Percentiles rank a stretch among this genome's conserved stretches.
Evolutionary conservation across 106 monocot genomes (phyloP).

Genomic region (Ottelia alismoides): DNA sequence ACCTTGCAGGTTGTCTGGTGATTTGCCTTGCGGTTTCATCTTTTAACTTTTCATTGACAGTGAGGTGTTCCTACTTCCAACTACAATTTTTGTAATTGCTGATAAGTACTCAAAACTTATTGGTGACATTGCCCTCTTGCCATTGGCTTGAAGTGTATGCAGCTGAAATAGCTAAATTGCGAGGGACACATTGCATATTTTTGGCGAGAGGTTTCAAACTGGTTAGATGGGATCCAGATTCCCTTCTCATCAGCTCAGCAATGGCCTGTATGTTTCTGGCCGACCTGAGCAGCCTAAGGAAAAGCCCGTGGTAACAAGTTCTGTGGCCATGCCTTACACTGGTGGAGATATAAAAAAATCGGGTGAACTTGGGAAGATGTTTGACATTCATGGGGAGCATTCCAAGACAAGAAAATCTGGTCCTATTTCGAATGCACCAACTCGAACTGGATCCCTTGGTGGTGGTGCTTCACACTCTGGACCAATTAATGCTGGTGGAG

Average conservation of each 20-base stretch:
- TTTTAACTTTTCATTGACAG: too few relatives aligned
- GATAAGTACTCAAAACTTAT: too few relatives aligned
- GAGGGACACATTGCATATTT: too few relatives aligned
- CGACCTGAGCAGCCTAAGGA: slow-evolving; percentile 26
- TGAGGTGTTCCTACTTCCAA: too few relatives aligned
- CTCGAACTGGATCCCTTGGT: slow-evolving; percentile 25
- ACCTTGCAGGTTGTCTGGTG: too few relatives aligned
- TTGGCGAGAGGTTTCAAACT: too few relatives aligned
- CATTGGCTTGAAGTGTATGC: too few relatives aligned
- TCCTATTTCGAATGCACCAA: slow-evolving; percentile 19
- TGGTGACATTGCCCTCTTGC: too few relatives aligned
- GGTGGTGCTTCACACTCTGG: slow-evolving; percentile 24
- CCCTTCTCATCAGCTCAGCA: slow-evolving; percentile 30
- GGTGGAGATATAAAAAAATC: slow-evolving; percentile 31
- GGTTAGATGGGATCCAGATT: slow-evolving; percentile 32
- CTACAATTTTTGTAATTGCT: too few relatives aligned
- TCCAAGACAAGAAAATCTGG: slow-evolving; percentile 28
- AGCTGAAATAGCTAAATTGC: too few relatives aligned
- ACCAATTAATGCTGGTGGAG: slow-evolving; percentile 7
- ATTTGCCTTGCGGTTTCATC: too few relatives aligned
- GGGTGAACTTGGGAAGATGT: slow-evolving; percentile 30
- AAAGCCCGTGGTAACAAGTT: slow-evolving; percentile 13
- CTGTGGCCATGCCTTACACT: slow-evolving; percentile 21
- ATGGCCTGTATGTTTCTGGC: slow-evolving; percentile 27
- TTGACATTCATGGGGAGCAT: slow-evolving; percentile 17